Evolutionary conservation across 129 eudicot species (phyloP).

Genomic region (Artemisia annua): DNA sequence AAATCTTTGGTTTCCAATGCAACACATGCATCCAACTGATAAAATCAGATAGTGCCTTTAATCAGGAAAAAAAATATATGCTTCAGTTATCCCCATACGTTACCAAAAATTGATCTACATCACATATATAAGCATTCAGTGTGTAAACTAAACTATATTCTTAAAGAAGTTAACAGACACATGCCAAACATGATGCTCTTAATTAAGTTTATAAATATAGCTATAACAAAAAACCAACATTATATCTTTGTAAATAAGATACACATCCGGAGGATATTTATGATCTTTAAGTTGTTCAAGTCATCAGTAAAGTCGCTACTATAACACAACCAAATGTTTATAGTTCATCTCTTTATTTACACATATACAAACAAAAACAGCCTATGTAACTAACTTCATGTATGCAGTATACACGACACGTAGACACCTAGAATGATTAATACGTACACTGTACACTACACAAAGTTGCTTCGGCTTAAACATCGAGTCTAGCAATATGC

Average conservation of each 20-base stretch:
- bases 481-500: too few relatives aligned
- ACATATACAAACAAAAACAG: neutral
- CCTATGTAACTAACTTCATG: too few relatives aligned
- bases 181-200: neutral
- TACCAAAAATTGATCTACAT: slow-evolving; percentile 2
- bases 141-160: neutral
- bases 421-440: too few relatives aligned
- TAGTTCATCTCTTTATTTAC: neutral
- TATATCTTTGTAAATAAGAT: neutral
- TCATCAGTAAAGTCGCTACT: neutral
- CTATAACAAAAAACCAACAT: neutral
- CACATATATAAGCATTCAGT: slow-evolving; percentile 10
- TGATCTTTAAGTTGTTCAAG: neutral
- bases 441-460: too few relatives aligned
- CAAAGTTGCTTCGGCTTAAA: too few relatives aligned
- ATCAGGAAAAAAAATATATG: too few relatives aligned
- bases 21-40: too few relatives aligned
- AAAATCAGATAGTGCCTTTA: too few relatives aligned
- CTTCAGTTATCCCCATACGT: neutral
- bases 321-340: too few relatives aligned
- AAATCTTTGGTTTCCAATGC: too few relatives aligned
- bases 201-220: neutral
- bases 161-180: neutral
- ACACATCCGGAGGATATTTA: neutral
- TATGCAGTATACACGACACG: too few relatives aligned